Percentiles rank a stretch among this genome's conserved stretches.
Conservation (phyloP, 257 asterid genomes). For the Ilex aquifolium region DNA sequence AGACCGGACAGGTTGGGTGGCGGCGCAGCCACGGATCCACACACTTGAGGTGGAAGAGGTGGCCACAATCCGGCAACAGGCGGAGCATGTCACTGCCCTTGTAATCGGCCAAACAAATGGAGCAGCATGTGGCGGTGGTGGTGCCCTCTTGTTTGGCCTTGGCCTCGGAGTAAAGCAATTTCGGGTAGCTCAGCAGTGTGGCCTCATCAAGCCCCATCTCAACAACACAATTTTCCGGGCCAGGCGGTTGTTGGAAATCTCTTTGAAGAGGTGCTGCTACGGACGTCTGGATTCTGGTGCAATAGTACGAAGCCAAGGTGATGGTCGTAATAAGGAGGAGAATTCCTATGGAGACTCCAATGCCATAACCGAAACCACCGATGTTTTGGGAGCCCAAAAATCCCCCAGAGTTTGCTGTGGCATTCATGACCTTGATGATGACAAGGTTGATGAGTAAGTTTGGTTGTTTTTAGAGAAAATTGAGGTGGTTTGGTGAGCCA, state of each 20-base stretch:
- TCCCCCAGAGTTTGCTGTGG: slow-evolving; percentile 34
- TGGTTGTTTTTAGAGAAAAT: slow-evolving; percentile 1
- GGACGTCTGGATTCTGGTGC: slow-evolving; percentile 47
- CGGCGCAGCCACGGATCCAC: slow-evolving; percentile 84
- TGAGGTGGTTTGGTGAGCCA: slow-evolving; percentile 26
- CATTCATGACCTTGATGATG: slow-evolving; percentile 31
- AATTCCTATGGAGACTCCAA: slow-evolving; percentile 74
- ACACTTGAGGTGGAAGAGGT: slow-evolving; percentile 69
- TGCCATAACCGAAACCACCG: slow-evolving; percentile 81
- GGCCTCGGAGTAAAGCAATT: slow-evolving; percentile 56
- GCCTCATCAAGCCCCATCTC: slow-evolving; percentile 73
- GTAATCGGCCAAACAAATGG: slow-evolving; percentile 84
- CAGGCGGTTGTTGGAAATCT: slow-evolving; percentile 1
- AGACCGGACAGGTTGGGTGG: slow-evolving; percentile 89
- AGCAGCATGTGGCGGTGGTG: slow-evolving; percentile 59
- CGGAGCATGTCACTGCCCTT: slow-evolving; percentile 49
- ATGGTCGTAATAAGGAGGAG: slow-evolving; percentile 79
- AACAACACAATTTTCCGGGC: slow-evolving; percentile 7
- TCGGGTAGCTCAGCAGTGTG: slow-evolving; percentile 60
- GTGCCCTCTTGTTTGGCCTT: slow-evolving; percentile 35
- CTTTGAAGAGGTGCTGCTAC: slow-evolving; percentile 19
- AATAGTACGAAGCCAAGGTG: slow-evolving; percentile 69
- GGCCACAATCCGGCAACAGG: slow-evolving; percentile 77
- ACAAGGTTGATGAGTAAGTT: neutral
- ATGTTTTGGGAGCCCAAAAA: slow-evolving; percentile 45